Percentiles rank a stretch among this genome's conserved stretches.
phyloP scores from a whole-genome alignment of 179 eudicot genomes.

The Silene noctiflora region DNA sequence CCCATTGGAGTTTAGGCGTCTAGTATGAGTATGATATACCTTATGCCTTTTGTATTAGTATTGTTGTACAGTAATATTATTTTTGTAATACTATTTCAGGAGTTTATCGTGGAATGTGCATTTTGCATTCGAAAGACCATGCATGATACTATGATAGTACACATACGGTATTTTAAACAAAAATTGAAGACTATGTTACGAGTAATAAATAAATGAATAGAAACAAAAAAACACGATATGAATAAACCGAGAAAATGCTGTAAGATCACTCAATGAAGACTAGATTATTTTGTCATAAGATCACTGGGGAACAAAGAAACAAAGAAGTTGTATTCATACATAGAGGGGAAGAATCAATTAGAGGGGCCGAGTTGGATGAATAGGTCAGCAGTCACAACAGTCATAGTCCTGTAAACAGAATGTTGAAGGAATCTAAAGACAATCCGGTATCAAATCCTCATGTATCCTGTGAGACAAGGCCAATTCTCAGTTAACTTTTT shows the following conservation, averaged over 20 bases:
- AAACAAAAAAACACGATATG: background rate
- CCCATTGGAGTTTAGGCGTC: background rate
- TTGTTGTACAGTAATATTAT: background rate
- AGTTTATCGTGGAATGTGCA: background rate
- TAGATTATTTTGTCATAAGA: background rate
- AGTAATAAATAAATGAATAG: background rate
- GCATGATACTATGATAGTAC: background rate
- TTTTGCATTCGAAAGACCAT: background rate
- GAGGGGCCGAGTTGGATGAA: background rate
- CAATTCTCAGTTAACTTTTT: constrained; percentile 19
- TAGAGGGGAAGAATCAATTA: background rate
- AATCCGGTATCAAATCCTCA: background rate
- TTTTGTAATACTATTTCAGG: background rate
- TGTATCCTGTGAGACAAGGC: background rate
- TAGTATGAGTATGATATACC: background rate
- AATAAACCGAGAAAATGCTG: background rate
- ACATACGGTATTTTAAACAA: too few species aligned
- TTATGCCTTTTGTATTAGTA: background rate
- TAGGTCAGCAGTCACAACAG: background rate
- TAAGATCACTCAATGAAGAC: too few species aligned
- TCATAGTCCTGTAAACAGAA: background rate
- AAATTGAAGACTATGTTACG: too few species aligned
- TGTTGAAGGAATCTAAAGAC: background rate
- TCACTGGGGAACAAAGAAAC: background rate
- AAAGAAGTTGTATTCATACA: background rate